Evolutionary conservation across 192 early-diverging fungal genomes (phyloP).

Genomic region (Backusella tuberculispora): DNA sequence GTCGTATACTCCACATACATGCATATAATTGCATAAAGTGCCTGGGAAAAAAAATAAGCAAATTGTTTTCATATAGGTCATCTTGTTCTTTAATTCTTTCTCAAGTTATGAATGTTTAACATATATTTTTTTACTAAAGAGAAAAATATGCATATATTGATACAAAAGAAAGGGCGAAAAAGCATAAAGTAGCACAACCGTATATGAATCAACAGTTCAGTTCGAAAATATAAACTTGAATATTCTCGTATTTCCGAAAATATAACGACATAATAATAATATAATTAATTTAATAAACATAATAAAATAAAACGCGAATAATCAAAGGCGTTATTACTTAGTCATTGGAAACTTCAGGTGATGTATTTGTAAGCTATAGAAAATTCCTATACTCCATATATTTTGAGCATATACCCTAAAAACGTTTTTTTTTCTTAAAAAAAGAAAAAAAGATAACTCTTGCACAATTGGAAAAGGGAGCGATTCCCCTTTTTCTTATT

Average conservation of each 20-base stretch:
- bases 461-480: background rate
- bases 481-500: conserved; percentile 9
- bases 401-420: background rate
- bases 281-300: no score
- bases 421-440: no score
- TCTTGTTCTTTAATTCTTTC: background rate
- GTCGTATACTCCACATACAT: conserved; percentile 4
- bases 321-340: no score
- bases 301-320: no score
- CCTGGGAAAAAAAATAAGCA: conserved; percentile 8
- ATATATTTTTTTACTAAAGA: conserved; percentile 11
- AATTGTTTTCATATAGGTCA: conserved; percentile 6
- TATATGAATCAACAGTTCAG: no score
- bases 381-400: background rate
- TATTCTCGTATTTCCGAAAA: no score
- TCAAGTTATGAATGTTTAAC: background rate
- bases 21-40: conserved; percentile 10
- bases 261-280: no score
- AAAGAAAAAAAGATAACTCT: background rate
- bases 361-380: no score
- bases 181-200: no score
- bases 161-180: no score
- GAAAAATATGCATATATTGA: background rate
- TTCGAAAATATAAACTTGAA: no score
- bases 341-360: no score